A percentile compares a stretch with the other conserved stretches of the same genome.
Evolutionary conservation across 257 asterid genomes (phyloP).

Genomic region (Coffea eugenioides): DNA sequence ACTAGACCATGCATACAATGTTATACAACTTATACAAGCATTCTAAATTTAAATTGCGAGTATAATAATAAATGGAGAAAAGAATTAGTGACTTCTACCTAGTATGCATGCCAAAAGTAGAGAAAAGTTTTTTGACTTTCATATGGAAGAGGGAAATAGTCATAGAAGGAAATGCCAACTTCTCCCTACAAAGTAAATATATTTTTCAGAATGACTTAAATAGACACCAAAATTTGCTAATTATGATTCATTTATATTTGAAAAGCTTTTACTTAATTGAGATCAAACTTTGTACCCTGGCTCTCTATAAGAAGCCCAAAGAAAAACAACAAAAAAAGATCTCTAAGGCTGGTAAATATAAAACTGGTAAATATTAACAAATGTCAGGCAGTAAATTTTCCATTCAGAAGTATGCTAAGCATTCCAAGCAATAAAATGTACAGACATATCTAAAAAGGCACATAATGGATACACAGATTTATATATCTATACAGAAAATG

Average conservation of each 20-base stretch:
- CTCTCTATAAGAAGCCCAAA: not conserved
- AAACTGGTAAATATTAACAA: not conserved
- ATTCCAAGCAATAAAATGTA: not conserved
- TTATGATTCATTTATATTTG: not conserved
- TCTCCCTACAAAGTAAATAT: not conserved
- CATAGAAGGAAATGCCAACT: not conserved
- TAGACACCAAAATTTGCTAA: not conserved
- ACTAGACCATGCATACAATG: not conserved
- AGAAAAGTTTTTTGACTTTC: not conserved
- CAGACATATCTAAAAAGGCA: not conserved
- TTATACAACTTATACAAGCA: not conserved
- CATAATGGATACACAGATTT: too few species aligned
- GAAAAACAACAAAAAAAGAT: not conserved
- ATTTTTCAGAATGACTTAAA: too few species aligned
- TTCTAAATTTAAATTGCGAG: not conserved
- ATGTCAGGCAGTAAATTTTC: not conserved
- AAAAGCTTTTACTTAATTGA: not conserved
- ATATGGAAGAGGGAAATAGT: not conserved
- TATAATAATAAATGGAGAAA: not conserved
- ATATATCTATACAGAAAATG: too few species aligned
- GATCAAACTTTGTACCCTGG: not conserved
- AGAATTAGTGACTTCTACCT: not conserved
- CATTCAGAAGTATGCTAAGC: not conserved
- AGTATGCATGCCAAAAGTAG: not conserved
- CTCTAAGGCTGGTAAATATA: not conserved